Evolutionary conservation across 306 rosid species (phyloP), one percentile per base, ranked within the genome.

Genomic region (Trifolium dubium): DNA sequence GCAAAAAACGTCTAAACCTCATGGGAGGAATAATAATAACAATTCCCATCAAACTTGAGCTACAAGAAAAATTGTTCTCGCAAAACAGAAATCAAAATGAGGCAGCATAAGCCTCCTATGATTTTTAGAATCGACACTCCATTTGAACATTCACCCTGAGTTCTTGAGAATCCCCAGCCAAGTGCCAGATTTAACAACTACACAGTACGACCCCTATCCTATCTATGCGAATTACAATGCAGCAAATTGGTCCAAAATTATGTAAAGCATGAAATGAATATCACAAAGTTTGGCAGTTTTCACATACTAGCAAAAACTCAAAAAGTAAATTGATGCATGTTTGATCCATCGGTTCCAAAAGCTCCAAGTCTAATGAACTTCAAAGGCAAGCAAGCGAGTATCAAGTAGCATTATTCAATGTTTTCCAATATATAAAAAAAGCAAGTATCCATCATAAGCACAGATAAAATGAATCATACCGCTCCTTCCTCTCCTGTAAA

Each of bases 401-500:
- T 23, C 23, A 23, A 23, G 70, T 47, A 37, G 34, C 62, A 50
- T 53, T 9, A 58, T 49, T 47, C 46, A 2, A 47, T n/a, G n/a
- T 32, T 58, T 70, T 15, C 15, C 1, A 1, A 43, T 67, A 9
- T 39, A 40, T 34, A 53, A 19, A 30, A 30, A 68, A 76, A 17
- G 23, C 10, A 29, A 10, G 50, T 60, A 60, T 60, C 23, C 10
- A 72, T 59, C 62, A 61, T 43, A 72, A 64, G 50, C 62, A 35
- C 5, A 32, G 10, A 53, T 60, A 28, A 64, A 76, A 32, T 3
- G 19, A 47, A 69, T 10, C 88, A 70, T 84, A 94, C 99, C 99
- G 85, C 69, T 94, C 99, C 77, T 74, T 94, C 85, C 99, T 90
- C 75, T 95, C 99, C 80, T 90, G 98, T 65, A 95, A 89, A 72